Evolutionary conservation across 805 yeast species (phyloP).

Genomic region (Debaryomyces castellii): DNA sequence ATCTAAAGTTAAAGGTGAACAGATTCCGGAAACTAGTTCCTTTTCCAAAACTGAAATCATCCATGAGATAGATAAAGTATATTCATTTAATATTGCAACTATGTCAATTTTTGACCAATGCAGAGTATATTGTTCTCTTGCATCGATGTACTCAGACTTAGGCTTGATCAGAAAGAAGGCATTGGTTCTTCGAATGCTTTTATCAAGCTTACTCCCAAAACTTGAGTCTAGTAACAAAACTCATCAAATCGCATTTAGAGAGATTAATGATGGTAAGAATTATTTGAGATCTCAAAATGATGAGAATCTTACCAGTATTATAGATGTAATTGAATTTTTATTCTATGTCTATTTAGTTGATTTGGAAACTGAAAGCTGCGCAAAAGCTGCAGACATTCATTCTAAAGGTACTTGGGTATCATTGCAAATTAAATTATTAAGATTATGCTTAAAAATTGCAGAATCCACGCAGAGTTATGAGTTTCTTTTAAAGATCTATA

Average conservation of each 20-base stretch:
- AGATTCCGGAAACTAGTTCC: background rate
- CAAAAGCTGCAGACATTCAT: conserved; percentile 18
- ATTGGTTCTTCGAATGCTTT: conserved; percentile 63
- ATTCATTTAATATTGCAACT: conserved; percentile 34
- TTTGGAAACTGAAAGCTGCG: conserved; percentile 27
- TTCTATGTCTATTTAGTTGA: conserved; percentile 56
- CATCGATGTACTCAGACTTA: conserved; percentile 60
- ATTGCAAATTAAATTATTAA: conserved; percentile 56
- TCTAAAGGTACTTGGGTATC: conserved; percentile 47
- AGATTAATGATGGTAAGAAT: conserved; percentile 5
- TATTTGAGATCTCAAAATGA: background rate
- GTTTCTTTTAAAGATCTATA: conserved; percentile 42
- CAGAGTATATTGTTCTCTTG: conserved; percentile 62
- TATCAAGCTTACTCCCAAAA: conserved; percentile 51
- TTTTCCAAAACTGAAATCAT: conserved; percentile 42
- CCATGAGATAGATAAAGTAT: conserved; percentile 33
- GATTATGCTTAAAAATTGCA: conserved; percentile 52
- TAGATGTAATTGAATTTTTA: conserved; percentile 47
- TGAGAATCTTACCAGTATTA: conserved; percentile 20
- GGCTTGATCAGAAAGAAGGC: conserved; percentile 67
- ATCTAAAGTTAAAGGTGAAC: conserved; percentile 10
- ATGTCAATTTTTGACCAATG: conserved; percentile 53
- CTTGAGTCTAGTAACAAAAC: conserved; percentile 13
- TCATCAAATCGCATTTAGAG: conserved; percentile 1
- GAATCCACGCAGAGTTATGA: conserved; percentile 48